Evolutionary conservation across 768 basidiomycete genomes (phyloP).

Genomic region (Dioszegia aurantiaca): DNA sequence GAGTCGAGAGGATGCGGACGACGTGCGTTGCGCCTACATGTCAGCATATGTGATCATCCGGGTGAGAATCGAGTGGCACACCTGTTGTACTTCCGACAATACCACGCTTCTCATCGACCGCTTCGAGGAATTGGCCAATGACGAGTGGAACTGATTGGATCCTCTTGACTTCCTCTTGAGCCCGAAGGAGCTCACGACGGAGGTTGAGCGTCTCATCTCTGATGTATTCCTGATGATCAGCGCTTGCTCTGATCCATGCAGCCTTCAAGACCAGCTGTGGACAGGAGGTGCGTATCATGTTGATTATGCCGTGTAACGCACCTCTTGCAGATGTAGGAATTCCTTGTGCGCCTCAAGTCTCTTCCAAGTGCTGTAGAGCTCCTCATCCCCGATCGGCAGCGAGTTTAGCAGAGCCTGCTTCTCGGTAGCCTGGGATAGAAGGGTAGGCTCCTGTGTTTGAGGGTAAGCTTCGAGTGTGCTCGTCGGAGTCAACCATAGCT

Average conservation of each 20-base stretch:
- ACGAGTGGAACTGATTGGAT: slow-evolving; percentile 98
- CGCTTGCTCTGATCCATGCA: too few relatives aligned
- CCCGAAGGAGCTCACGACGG: slow-evolving; percentile 94
- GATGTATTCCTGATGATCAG: slow-evolving; percentile 74
- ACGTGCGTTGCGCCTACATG: slow-evolving; percentile 87
- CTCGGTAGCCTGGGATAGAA: slow-evolving; percentile 81
- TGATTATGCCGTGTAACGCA: too few relatives aligned
- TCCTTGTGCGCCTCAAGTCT: slow-evolving; percentile 91
- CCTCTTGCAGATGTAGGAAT: slow-evolving; percentile 65
- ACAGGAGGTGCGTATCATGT: too few relatives aligned
- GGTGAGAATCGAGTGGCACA: slow-evolving; percentile 15
- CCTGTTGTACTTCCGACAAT: slow-evolving; percentile 93
- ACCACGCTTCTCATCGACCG: slow-evolving; percentile 93
- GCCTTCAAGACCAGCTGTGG: slow-evolving; percentile 9
- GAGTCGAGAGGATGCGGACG: slow-evolving; percentile 90
- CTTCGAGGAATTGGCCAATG: slow-evolving; percentile 98
- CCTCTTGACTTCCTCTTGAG: slow-evolving; percentile 98
- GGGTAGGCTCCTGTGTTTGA: slow-evolving; percentile 78
- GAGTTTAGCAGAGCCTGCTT: slow-evolving; percentile 83
- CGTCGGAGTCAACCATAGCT: slow-evolving; percentile 44
- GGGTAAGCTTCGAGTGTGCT: slow-evolving; percentile 8
- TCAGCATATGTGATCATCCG: neutral
- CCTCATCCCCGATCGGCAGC: slow-evolving; percentile 70
- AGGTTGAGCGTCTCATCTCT: slow-evolving; percentile 98
- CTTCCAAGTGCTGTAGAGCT: slow-evolving; percentile 96